Percentiles rank a stretch among this genome's conserved stretches.
Evolutionary conservation across 1,284 basidiomycete species (phyloP).

Genomic region (Cystobasidium sp.): DNA sequence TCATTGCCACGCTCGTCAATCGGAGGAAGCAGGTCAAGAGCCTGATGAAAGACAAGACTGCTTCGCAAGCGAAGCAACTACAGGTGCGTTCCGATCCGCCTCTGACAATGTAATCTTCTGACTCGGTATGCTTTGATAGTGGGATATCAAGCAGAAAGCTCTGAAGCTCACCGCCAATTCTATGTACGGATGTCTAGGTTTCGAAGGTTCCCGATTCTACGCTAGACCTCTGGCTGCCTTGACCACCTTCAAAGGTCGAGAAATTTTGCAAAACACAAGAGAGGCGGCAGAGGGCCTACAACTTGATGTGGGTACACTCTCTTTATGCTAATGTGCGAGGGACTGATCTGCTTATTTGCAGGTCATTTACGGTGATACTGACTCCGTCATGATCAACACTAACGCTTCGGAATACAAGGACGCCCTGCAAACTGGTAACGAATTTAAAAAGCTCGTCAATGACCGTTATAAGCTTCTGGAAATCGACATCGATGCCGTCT

Average conservation of each 20-base stretch:
- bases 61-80: conserved; percentile 74
- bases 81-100: conserved; percentile 65
- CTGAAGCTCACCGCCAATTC: conserved; percentile 98
- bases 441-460: conserved; percentile 95
- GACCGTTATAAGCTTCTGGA: conserved; percentile 93
- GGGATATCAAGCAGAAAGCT: conserved; percentile 96
- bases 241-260: conserved; percentile 96
- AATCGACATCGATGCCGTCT: conserved; percentile 94
- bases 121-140: conserved; percentile 61
- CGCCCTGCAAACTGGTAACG: conserved; percentile 85
- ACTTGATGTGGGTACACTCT: conserved; percentile 70
- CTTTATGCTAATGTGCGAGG: neutral
- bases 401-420: conserved; percentile 85
- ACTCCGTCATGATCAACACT: conserved; percentile 98
- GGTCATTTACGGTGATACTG: conserved; percentile 99
- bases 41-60: conserved; percentile 88
- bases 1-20: conserved; percentile 92
- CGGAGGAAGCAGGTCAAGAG: conserved; percentile 89
- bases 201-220: conserved; percentile 95
- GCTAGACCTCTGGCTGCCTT: conserved; percentile 94
- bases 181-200: conserved; percentile 99
- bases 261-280: conserved; percentile 90
- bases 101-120: neutral
- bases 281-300: conserved; percentile 88
- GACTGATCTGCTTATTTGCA: conserved; percentile 55